A percentile compares a stretch with the other conserved stretches of the same genome.
These are phyloP conservation scores for Novymonas esmeraldas DNA, from an alignment of 208 protist species.

Conservation along the genomic window DNA sequence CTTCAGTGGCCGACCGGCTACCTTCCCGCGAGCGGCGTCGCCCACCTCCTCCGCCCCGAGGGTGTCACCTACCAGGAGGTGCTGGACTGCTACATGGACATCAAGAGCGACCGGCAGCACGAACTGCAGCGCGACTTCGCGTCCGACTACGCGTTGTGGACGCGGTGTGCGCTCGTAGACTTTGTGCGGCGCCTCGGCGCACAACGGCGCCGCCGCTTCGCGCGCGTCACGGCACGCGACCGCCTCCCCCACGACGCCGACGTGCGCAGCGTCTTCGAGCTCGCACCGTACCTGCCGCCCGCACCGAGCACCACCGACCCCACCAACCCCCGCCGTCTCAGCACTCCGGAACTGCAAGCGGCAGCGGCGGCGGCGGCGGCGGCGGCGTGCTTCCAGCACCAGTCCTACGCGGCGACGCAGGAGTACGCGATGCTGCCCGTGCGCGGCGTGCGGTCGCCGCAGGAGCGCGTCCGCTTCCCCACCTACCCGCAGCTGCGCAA, in stretches of 20 bases:
- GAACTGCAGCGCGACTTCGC: conserved; percentile 82
- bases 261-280: conserved; percentile 41
- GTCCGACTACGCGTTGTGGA: conserved; percentile 78
- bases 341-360: neutral
- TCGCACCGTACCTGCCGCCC: conserved; percentile 38
- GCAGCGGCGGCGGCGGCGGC: neutral
- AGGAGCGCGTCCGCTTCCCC: conserved; percentile 40
- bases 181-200: conserved; percentile 37
- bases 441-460: conserved; percentile 13
- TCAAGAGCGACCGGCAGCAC: conserved; percentile 35
- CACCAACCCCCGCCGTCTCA: neutral
- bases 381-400: conserved; percentile 47
- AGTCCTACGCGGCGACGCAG: conserved; percentile 65
- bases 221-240: conserved; percentile 35
- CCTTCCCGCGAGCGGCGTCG: conserved; percentile 71
- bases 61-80: conserved; percentile 66
- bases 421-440: conserved; percentile 78
- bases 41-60: conserved; percentile 62
- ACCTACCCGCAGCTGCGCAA: conserved; percentile 75
- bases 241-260: conserved; percentile 35
- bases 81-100: conserved; percentile 56
- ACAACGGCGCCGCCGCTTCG: conserved; percentile 35
- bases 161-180: conserved; percentile 48
- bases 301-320: conserved; percentile 1
- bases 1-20: conserved; percentile 67